These are phyloP conservation scores for Fusarium brachygibbosum DNA, from an alignment of 2,329 filamentous ascomycete species.

Conservation along the genomic window DNA sequence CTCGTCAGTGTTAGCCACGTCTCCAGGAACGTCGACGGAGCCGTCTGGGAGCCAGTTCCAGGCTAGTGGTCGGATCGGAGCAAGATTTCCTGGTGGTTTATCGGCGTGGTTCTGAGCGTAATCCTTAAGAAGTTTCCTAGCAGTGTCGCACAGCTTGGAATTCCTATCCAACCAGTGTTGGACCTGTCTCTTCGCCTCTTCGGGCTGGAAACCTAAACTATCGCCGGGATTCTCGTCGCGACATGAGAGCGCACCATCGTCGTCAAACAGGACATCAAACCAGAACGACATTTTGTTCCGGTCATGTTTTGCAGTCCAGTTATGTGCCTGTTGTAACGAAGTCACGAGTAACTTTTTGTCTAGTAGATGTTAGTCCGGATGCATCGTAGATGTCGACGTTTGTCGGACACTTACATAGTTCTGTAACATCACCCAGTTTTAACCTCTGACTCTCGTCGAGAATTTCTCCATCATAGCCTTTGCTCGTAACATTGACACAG, in stretches of 20 bases:
- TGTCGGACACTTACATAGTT: constrained; percentile 67
- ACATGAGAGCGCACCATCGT: constrained; percentile 62
- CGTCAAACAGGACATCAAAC: constrained; percentile 75
- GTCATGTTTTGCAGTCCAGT: constrained; percentile 78
- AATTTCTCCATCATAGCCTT: constrained; percentile 75
- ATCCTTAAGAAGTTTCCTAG: constrained; percentile 66
- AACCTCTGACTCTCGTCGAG: constrained; percentile 69
- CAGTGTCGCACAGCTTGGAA: constrained; percentile 69
- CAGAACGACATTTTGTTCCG: constrained; percentile 79
- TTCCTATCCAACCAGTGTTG: constrained; percentile 74
- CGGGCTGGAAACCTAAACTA: constrained; percentile 66
- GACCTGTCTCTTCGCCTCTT: constrained; percentile 71
- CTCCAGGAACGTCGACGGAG: constrained; percentile 49
- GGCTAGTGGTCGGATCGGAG: constrained; percentile 64
- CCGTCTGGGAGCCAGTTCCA: constrained; percentile 68
- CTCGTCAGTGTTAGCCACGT: constrained; percentile 56
- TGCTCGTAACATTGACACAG: constrained; percentile 76
- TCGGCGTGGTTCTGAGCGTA: constrained; percentile 66
- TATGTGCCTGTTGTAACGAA: constrained; percentile 75
- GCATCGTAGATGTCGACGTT: background rate
- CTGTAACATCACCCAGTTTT: constrained; percentile 73
- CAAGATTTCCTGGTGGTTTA: constrained; percentile 64
- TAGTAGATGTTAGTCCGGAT: constrained; percentile 48
- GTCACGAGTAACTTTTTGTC: constrained; percentile 77
- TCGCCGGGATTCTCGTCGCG: constrained; percentile 67